Conservation (phyloP, 2,329 filamentous ascomycete genomes). For the Cyclaneusma minus region DNA sequence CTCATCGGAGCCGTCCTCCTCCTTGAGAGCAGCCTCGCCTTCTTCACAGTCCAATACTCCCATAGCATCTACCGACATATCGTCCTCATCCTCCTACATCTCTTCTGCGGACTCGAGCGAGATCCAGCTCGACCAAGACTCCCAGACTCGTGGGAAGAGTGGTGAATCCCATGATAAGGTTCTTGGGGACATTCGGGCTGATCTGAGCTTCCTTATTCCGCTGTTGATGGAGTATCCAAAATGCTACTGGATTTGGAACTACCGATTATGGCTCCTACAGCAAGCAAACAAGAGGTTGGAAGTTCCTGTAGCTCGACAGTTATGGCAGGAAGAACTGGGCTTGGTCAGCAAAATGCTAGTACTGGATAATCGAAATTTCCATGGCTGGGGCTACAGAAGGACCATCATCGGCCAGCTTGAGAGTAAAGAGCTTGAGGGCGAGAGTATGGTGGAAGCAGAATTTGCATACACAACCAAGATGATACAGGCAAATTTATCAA, state of each 20-base stretch:
- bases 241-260: conserved; percentile 99
- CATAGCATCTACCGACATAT: conserved; percentile 50
- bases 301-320: conserved; percentile 32
- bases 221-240: conserved; percentile 79
- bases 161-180: conserved; percentile 27
- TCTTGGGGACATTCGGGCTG: conserved; percentile 45
- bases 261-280: conserved; percentile 71
- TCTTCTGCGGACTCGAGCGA: conserved; percentile 32
- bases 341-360: conserved; percentile 79
- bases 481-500: conserved; percentile 73
- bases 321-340: conserved; percentile 77
- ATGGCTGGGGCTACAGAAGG: conserved; percentile 87
- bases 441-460: conserved; percentile 61
- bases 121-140: conserved; percentile 30
- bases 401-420: conserved; percentile 66
- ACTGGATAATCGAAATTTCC: conserved; percentile 81
- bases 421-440: conserved; percentile 30
- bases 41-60: conserved; percentile 34
- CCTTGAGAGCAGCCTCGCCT: conserved; percentile 30
- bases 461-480: conserved; percentile 84
- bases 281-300: conserved; percentile 53
- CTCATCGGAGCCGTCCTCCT: conserved; percentile 13
- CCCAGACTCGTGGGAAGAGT: conserved; percentile 32
- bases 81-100: conserved; percentile 37
- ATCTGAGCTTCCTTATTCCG: conserved; percentile 71